A percentile compares a stretch with the other conserved stretches of the same genome.
These are phyloP conservation scores for Crinitomyces ghanaensis DNA, from an alignment of 805 yeast species.

Conservation along the genomic window DNA sequence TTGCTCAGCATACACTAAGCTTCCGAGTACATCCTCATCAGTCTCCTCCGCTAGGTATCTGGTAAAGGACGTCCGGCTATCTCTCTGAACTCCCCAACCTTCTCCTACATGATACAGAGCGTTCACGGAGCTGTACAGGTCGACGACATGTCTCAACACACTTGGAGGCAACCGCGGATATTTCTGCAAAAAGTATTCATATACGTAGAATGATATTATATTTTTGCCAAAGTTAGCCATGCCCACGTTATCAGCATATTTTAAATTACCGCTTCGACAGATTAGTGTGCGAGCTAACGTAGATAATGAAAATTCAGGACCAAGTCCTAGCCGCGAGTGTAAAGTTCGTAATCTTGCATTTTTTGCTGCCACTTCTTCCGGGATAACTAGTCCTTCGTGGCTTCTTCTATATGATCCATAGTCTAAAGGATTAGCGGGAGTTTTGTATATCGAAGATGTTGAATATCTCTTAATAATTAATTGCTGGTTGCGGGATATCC, in stretches of 20 bases:
- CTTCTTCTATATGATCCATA: slow-evolving; percentile 26
- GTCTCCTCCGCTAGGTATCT: slow-evolving; percentile 61
- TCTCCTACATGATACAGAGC: slow-evolving; percentile 58
- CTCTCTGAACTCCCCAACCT: slow-evolving; percentile 83
- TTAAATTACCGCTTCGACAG: slow-evolving; percentile 34
- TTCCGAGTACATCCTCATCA: slow-evolving; percentile 37
- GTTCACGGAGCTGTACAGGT: slow-evolving; percentile 58
- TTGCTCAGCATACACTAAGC: slow-evolving; percentile 12
- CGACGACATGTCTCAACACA: slow-evolving; percentile 63
- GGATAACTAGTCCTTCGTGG: slow-evolving; percentile 22
- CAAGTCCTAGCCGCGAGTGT: slow-evolving; percentile 63
- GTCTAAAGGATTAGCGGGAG: slow-evolving; percentile 19
- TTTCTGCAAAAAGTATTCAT: slow-evolving; percentile 58
- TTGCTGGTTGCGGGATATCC: too few species aligned
- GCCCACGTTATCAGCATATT: slow-evolving; percentile 62
- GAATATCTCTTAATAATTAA: too few species aligned
- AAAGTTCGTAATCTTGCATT: slow-evolving; percentile 70
- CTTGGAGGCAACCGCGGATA: slow-evolving; percentile 87
- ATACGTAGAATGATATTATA: slow-evolving; percentile 60
- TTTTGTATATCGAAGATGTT: too few species aligned
- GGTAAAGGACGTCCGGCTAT: slow-evolving; percentile 48
- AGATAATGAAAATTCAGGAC: slow-evolving; percentile 43
- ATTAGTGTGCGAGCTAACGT: slow-evolving; percentile 76
- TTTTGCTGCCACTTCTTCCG: slow-evolving; percentile 42
- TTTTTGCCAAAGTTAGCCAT: slow-evolving; percentile 74